Percentiles rank a stretch among this genome's conserved stretches.
Conservation (phyloP, 805 yeast genomes). For the Wickerhamia fluorescens region DNA sequence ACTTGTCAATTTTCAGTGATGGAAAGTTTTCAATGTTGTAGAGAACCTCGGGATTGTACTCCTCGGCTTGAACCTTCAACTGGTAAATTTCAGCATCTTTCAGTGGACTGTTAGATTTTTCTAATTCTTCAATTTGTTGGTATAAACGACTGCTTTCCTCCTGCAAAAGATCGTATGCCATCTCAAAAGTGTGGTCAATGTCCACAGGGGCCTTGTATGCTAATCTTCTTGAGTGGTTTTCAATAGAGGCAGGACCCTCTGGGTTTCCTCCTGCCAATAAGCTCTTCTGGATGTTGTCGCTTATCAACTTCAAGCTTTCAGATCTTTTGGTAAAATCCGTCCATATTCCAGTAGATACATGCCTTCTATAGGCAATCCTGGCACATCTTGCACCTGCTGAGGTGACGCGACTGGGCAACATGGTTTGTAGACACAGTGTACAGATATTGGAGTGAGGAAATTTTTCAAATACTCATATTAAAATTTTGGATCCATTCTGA, state of each 20-base stretch:
- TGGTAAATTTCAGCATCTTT: slow-evolving; percentile 11
- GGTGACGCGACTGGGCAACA: too few species aligned
- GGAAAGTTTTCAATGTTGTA: slow-evolving; percentile 51
- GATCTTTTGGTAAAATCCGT: slow-evolving; percentile 25
- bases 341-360: slow-evolving; percentile 23
- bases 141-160: slow-evolving; percentile 40
- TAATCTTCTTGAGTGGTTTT: slow-evolving; percentile 32
- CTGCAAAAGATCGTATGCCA: slow-evolving; percentile 55
- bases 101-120: not conserved
- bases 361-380: too few species aligned
- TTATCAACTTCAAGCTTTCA: slow-evolving; percentile 16
- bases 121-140: slow-evolving; percentile 11
- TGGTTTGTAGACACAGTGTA: too few species aligned
- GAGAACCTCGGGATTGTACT: slow-evolving; percentile 76
- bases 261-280: slow-evolving; percentile 19
- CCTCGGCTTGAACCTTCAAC: slow-evolving; percentile 56
- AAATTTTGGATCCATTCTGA: too few species aligned
- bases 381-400: too few species aligned
- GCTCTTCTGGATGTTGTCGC: slow-evolving; percentile 13
- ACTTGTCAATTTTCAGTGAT: slow-evolving; percentile 48
- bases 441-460: too few species aligned
- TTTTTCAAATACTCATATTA: too few species aligned
- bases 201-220: slow-evolving; percentile 64
- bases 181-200: slow-evolving; percentile 64
- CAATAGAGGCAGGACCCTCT: slow-evolving; percentile 49